Base-by-base conservation (phyloP, 2,329 filamentous ascomycete genomes). In the Chaetomium globosum region DNA sequence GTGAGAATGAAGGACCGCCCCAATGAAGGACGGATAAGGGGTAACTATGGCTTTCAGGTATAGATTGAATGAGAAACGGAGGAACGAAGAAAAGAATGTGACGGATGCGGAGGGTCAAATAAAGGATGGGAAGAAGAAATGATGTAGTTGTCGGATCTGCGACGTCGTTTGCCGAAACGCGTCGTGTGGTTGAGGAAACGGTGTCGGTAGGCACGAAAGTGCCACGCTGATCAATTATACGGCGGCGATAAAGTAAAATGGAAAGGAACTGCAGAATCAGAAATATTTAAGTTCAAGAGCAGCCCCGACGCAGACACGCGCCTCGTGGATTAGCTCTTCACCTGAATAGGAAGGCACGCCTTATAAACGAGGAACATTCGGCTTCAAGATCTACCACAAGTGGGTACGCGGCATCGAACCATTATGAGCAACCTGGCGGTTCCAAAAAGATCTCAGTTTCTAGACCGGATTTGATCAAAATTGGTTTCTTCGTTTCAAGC, bases 171-270 rank as follows among this genome's bases (percentile, higher is more conserved):
- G 51, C 43, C 36, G 21, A 13, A 39, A 60, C 33, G 46, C 31
- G 64, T 57, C 46, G 26, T 19, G 56, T 30, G n/a, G 30, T 33
- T 6, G 46, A 39, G 61, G 23, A 26, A 33, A 52, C 21, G 16
- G 57, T 9, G 43, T 65, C 52, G n/a, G 19, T 30, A 3, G 4
- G 7, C 19, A 33, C 26, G 51, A 51, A 23, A 9, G 3, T 33
- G 52, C 23, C 52, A 55, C 33, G 60, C 51, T 53, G 52, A 51
- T 52, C 48, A 48, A 23, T 13, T 43, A 61, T 58, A 65, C 23
- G 54, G 33, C 16, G 2, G 31, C 9, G n/a, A 4, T 39, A 48
- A 48, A 56, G 3, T 21, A 33, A 53, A 48, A 30, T 23, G 4
- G 19, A 12, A 54, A 53, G 31, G 23, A 59, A 59, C 2, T 49